These are phyloP conservation scores for Chloris gayana DNA, from an alignment of 176 grass and related monocot genomes.

Conservation along the genomic window DNA sequence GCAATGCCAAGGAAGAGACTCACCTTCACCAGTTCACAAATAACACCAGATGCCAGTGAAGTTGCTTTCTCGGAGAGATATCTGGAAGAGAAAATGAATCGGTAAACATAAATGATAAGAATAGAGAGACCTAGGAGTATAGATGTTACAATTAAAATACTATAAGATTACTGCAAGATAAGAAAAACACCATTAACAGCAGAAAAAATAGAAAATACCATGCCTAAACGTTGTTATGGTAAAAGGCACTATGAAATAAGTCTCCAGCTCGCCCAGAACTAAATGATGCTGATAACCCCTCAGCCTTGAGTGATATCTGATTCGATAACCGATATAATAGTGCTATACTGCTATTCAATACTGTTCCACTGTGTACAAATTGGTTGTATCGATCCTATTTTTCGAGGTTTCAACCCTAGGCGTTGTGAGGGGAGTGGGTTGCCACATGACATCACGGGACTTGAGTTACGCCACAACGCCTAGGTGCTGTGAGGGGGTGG, in stretches of 20 bases:
- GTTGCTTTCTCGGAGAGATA: constrained; percentile 88
- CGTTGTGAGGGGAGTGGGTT: no score
- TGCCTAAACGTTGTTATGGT: not conserved
- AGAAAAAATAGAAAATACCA: not conserved
- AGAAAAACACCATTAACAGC: not conserved
- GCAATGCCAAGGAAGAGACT: not conserved
- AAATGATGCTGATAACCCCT: not conserved
- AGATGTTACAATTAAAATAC: not conserved
- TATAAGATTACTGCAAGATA: not conserved
- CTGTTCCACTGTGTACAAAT: not conserved
- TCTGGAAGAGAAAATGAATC: constrained; percentile 56
- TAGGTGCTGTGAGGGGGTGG: no score
- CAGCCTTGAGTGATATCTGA: not conserved
- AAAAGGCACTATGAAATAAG: not conserved
- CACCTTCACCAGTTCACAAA: constrained; percentile 79
- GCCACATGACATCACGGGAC: no score
- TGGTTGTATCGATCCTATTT: no score
- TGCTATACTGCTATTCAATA: not conserved
- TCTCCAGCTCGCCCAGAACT: not conserved
- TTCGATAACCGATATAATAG: not conserved
- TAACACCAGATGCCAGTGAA: constrained; percentile 65
- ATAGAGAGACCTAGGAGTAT: not conserved
- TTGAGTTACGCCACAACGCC: no score
- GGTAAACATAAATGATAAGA: not conserved
- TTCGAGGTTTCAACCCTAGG: no score